Evolutionary conservation across 345 rosid species (phyloP), one percentile per base, ranked within the genome.

Genomic region (Eucalyptus caleyi): DNA sequence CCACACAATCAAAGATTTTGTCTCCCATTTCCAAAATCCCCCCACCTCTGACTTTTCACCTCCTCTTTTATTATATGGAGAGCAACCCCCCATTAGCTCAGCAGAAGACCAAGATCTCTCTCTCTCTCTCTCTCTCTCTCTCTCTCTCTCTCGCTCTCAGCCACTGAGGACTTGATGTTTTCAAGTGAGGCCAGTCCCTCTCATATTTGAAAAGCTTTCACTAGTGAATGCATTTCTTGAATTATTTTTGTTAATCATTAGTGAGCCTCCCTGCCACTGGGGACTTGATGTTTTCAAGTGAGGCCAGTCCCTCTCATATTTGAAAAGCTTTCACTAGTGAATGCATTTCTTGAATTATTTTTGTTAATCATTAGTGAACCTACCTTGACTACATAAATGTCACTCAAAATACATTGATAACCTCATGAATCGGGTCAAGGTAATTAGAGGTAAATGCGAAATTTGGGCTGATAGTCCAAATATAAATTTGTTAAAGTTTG

Each of bases 1-100:
- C 89, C 89, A 86, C 90, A 42, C 91, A 50, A 87, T 86, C 89
- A 92, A 91, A 93, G 94, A 93, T 93, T 86, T 89, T 94, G 96
- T 95, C 96, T 88, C 94, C 95, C 94, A 87, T 65, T 30, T 77
- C 85, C 85, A 77, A 77, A 72, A 77, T 77, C 47, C 15, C 83
- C 83, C 47, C 85, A 11, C 85, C 90, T 92, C 91, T 67, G 90
- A 88, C 87, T 91, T 88, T 51, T 91, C 86, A 53, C 85, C 54
- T 88, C 62, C 62, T 8, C 47, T 65, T 34, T 88, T 88, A 51
- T 53, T 27, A 56, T 60, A 88, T 88, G 60, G 9, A 26, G 37
- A 50, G 49, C 60, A 81, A 56, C 49, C 77, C 89, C 50, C 21
- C 86, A 83, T 59, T 19, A 54, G 8, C 34, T 56, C 11, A 23